Percentiles rank a stretch among this genome's conserved stretches.
Conservation (phyloP, 805 yeast species). For the Cyberlindnera mississippiensis region DNA sequence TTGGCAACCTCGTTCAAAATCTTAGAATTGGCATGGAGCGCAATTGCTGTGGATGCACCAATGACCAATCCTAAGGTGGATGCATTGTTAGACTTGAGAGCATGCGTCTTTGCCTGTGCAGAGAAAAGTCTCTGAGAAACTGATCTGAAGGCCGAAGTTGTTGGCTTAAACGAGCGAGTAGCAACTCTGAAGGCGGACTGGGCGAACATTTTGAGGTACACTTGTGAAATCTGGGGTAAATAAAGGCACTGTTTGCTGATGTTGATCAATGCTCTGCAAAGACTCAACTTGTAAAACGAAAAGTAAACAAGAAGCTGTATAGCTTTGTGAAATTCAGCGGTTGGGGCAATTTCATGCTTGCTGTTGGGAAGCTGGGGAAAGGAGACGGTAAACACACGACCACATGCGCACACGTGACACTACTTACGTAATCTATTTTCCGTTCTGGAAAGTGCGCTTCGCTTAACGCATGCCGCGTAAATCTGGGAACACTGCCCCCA, state of each 20-base stretch:
- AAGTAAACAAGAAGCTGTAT: background rate
- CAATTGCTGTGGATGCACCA: conserved; percentile 24
- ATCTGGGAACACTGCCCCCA: no score
- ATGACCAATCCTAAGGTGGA: conserved; percentile 21
- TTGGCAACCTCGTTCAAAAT: conserved; percentile 26
- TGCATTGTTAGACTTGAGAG: conserved; percentile 1
- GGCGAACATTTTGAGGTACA: conserved; percentile 17
- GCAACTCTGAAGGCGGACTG: conserved; percentile 16
- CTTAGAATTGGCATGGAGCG: conserved; percentile 20
- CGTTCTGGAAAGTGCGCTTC: no score
- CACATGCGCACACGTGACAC: background rate
- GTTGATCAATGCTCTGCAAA: no score
- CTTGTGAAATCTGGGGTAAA: no score
- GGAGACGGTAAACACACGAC: background rate
- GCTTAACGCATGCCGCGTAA: no score
- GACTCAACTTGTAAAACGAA: background rate
- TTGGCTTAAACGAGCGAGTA: conserved; percentile 15
- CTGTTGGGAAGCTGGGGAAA: background rate
- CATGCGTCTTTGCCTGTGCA: conserved; percentile 1
- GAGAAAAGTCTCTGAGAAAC: conserved; percentile 10
- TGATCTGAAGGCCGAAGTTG: conserved; percentile 8
- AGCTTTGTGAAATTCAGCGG: no score
- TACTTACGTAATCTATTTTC: no score
- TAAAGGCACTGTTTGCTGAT: background rate
- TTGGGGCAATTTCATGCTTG: conserved; percentile 4